A percentile compares a stretch with the other conserved stretches of the same genome.
Conservation (phyloP, 163 green algal species). For the Prototheca cutis region DNA sequence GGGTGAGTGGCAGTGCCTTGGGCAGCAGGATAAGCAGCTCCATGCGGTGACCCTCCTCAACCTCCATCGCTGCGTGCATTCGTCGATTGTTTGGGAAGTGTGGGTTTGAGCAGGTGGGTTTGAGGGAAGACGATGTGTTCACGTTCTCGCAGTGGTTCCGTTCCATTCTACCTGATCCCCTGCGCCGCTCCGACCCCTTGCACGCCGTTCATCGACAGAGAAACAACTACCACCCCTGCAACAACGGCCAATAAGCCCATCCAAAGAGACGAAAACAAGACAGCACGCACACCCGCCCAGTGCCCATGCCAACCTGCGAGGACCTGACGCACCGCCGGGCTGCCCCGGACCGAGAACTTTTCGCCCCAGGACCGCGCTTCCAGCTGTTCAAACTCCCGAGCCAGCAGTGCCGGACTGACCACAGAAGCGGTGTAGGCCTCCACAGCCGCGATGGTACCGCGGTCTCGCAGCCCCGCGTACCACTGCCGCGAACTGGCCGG, state of each 20-base stretch:
- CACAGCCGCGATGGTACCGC: constrained; percentile 32
- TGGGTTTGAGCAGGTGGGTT: too few relatives aligned
- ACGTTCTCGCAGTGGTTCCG: too few relatives aligned
- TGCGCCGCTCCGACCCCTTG: too few relatives aligned
- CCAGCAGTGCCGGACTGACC: constrained; percentile 55
- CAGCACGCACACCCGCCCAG: not conserved
- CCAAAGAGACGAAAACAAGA: too few relatives aligned
- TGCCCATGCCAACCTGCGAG: constrained; percentile 26
- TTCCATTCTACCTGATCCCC: too few relatives aligned
- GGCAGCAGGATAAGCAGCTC: constrained; percentile 81
- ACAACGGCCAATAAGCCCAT: too few relatives aligned
- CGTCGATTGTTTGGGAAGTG: too few relatives aligned
- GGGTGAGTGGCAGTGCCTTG: constrained; percentile 56
- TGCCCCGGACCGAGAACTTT: constrained; percentile 51
- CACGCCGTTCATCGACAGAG: not conserved
- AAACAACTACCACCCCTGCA: not conserved
- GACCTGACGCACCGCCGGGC: constrained; percentile 43
- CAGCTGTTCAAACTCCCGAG: constrained; percentile 41
- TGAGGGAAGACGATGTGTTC: too few relatives aligned
- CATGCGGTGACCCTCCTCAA: constrained; percentile 71
- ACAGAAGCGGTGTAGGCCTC: constrained; percentile 58
- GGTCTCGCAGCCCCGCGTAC: constrained; percentile 61
- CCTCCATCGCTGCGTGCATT: constrained; percentile 33
- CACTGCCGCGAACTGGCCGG: constrained; percentile 57
- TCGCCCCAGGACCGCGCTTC: constrained; percentile 2